Evolutionary conservation across 164 flowering plant species (phyloP).

Genomic region (Berberis vulgaris): DNA sequence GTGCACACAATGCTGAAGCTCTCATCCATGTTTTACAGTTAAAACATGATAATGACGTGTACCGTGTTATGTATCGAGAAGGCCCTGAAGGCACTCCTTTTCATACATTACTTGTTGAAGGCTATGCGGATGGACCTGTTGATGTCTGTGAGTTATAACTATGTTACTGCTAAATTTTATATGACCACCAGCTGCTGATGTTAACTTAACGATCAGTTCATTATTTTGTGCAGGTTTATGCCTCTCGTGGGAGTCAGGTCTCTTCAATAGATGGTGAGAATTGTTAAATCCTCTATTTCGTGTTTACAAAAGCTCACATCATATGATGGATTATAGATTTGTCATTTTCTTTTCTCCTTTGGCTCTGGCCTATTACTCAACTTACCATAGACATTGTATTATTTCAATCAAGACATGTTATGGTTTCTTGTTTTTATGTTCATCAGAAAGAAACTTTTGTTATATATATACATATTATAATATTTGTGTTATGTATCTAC

Average conservation of each 20-base stretch:
- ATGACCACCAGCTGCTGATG: too few relatives aligned
- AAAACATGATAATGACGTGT: conserved; percentile 74
- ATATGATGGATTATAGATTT: background rate
- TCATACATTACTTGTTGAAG: conserved; percentile 84
- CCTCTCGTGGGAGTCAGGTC: conserved; percentile 64
- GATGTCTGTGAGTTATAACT: conserved; percentile 68
- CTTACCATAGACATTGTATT: background rate
- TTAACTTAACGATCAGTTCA: background rate
- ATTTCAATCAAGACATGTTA: background rate
- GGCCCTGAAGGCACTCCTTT: conserved; percentile 77
- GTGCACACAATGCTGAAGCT: background rate
- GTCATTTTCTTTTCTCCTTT: background rate
- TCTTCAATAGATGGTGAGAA: conserved; percentile 72
- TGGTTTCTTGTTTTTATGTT: background rate
- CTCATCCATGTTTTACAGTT: conserved; percentile 28
- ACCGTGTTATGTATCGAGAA: conserved; percentile 89
- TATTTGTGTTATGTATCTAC: background rate
- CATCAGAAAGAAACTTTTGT: background rate
- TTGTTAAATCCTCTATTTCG: background rate
- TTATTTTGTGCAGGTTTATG: conserved; percentile 62
- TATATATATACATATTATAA: background rate
- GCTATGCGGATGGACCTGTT: conserved; percentile 73
- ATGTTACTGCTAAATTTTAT: background rate
- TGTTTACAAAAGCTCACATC: background rate
- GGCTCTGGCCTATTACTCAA: background rate